Evolutionary conservation across 371 early-diverging fungal species (phyloP).

Genomic region (Thermomucor indicae-seudaticae): DNA sequence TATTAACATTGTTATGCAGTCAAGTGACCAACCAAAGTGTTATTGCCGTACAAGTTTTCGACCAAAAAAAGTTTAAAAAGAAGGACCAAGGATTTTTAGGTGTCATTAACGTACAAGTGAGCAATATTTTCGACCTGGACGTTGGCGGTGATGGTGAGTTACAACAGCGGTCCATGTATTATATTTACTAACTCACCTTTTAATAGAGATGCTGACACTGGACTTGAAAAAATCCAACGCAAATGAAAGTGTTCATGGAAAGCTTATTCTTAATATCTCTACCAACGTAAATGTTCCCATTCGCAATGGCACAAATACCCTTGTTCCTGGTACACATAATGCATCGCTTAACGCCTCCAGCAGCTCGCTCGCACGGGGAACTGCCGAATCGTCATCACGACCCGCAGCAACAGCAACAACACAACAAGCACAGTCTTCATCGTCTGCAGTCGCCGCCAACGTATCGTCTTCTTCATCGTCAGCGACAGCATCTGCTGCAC

Average conservation of each 20-base stretch:
- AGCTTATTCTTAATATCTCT: conserved; percentile 71
- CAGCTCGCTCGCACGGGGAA: conserved; percentile 13
- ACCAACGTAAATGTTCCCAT: conserved; percentile 51
- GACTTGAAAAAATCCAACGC: conserved; percentile 81
- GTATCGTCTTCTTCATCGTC: conserved; percentile 5
- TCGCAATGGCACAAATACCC: conserved; percentile 38
- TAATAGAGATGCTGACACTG: conserved; percentile 78
- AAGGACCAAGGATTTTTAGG: conserved; percentile 94
- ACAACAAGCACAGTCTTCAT: conserved; percentile 11
- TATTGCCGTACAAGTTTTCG: conserved; percentile 92
- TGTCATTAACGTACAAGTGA: conserved; percentile 82
- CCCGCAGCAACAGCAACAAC: conserved; percentile 4
- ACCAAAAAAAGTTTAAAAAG: conserved; percentile 94
- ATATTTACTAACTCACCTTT: no score
- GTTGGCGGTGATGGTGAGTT: conserved; percentile 67
- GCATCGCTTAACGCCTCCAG: conserved; percentile 18
- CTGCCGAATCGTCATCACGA: conserved; percentile 5
- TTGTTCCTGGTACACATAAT: conserved; percentile 28
- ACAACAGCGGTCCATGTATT: no score
- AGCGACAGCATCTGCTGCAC: conserved; percentile 10
- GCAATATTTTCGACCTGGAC: conserved; percentile 72
- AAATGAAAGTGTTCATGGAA: conserved; percentile 83
- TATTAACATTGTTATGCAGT: conserved; percentile 35
- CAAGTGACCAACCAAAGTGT: conserved; percentile 72
- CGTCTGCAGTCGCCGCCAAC: conserved; percentile 6